These are phyloP conservation scores for Pyrenula aspistea DNA, from an alignment of 495 filamentous ascomycete species.

Conservation along the genomic window DNA sequence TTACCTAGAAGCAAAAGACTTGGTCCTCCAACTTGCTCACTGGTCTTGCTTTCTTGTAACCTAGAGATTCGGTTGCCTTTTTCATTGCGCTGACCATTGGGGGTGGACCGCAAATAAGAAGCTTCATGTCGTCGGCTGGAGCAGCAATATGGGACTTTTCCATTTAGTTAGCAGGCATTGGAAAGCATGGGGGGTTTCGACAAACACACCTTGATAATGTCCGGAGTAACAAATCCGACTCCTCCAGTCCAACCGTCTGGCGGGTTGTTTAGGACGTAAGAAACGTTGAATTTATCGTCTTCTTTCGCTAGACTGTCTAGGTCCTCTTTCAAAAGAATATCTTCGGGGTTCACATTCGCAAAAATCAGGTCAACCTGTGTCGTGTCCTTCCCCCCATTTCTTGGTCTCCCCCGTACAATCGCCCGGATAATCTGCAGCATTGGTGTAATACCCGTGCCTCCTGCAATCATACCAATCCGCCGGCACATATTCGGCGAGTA, in stretches of 20 bases:
- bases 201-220: constrained; percentile 79
- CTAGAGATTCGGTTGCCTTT: constrained; percentile 80
- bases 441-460: constrained; percentile 94
- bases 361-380: constrained; percentile 92
- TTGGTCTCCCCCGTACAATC: constrained; percentile 67
- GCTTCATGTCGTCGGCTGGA: constrained; percentile 78
- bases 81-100: constrained; percentile 97
- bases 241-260: constrained; percentile 81
- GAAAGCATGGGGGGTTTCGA: not conserved
- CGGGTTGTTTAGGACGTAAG: constrained; percentile 95
- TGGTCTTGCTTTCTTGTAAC: constrained; percentile 79
- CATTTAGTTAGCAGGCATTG: constrained; percentile 6
- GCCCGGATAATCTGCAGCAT: constrained; percentile 94
- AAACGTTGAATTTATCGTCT: constrained; percentile 69
- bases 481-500: constrained; percentile 92
- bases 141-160: constrained; percentile 67
- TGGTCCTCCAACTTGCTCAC: constrained; percentile 97
- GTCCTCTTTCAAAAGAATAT: constrained; percentile 87
- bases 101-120: constrained; percentile 91
- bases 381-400: constrained; percentile 56
- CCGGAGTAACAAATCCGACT: constrained; percentile 84
- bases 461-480: constrained; percentile 94
- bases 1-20: constrained; percentile 85
- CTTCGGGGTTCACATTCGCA: constrained; percentile 85
- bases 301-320: constrained; percentile 64